Evolutionary conservation across 208 protist genomes (phyloP).

Genomic region (Wallacemonas rigidus): DNA sequence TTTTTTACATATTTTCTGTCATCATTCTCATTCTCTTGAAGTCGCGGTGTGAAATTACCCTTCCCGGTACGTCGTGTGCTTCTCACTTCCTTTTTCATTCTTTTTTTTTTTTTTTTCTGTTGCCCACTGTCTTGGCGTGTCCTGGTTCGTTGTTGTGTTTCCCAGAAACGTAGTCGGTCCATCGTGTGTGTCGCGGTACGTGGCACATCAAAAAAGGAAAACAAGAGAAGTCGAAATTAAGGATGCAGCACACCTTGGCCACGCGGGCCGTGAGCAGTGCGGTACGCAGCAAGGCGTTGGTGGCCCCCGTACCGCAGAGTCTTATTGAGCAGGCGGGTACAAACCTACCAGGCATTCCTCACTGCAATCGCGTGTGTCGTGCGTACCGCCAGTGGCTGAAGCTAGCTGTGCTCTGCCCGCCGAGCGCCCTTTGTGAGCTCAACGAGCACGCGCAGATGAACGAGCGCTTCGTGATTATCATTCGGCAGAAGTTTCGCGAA

Average conservation of each 20-base stretch:
- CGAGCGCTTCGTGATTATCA: conserved; percentile 86
- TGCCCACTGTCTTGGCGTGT: conserved; percentile 14
- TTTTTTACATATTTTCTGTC: neutral
- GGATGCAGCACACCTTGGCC: conserved; percentile 6
- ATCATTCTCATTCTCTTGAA: neutral
- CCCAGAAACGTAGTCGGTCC: neutral
- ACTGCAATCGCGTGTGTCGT: conserved; percentile 73
- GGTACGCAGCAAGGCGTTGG: conserved; percentile 67
- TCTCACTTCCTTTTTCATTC: neutral
- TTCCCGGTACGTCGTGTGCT: too few species aligned
- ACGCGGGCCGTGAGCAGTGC: conserved; percentile 21
- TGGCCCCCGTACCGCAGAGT: conserved; percentile 35
- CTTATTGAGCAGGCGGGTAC: conserved; percentile 75
- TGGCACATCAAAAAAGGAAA: neutral
- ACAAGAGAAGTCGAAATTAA: neutral
- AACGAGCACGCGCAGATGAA: conserved; percentile 92
- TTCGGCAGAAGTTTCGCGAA: conserved; percentile 88
- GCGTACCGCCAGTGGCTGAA: conserved; percentile 89
- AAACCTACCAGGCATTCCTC: conserved; percentile 76
- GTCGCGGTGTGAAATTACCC: neutral
- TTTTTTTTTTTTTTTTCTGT: conserved; percentile 22
- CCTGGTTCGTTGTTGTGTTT: conserved; percentile 10
- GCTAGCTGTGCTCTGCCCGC: conserved; percentile 81
- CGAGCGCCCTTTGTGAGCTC: conserved; percentile 73
- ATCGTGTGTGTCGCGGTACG: conserved; percentile 3